Evolutionary conservation across 1,284 basidiomycete genomes (phyloP), one percentile per base, ranked within the genome.

Genomic region (Moniliella sp.): DNA sequence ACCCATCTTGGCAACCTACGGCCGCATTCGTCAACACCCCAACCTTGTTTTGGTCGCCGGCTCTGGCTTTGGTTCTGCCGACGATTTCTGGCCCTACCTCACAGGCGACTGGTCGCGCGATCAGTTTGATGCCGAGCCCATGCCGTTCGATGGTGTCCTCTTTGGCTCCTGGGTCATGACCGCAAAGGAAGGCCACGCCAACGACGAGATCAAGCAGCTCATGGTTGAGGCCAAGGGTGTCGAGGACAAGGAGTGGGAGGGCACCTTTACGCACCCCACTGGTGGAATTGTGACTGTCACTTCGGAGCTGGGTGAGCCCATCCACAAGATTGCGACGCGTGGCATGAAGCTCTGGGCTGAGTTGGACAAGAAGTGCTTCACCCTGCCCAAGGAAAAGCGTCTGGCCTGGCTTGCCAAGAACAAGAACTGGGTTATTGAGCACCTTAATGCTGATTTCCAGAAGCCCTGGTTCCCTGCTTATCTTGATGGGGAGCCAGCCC

Each of bases 341-440:
- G 91, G 72, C 34, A 81, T 94, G 60, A 91, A 82, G 66, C 69
- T 97, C 30, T 97, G 88, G 88, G 82, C 81, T 62, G 84, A 97
- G 67, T 91, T 93, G 57, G 91, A 97, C 61, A 76, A 91, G 48
- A 42, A 46, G 34, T 40, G 97, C 40, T 97, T 97, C 71, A 77
- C 76, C 61, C 64, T 93, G 42, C 75, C 86, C 9, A 82, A 84
- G 64, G 86, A 94, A 65, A 97, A 97, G 70, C 77, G 84, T 33
- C 69, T 63, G 14, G 70, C 74, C 3, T 97, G 84, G 86, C 67
- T 97, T 45, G 67, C 69, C 31, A 76, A 82, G 64, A 79, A 78
- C 56, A 76, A 76, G 57, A 74, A 78, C 37, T 86, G 84, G 56
- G 72, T 97, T 34, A 88, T 97, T 54, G 70, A 68, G 38, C 81